Evolutionary conservation across 768 basidiomycete genomes (phyloP).

Genomic region (Rhizopogon roseolus): DNA sequence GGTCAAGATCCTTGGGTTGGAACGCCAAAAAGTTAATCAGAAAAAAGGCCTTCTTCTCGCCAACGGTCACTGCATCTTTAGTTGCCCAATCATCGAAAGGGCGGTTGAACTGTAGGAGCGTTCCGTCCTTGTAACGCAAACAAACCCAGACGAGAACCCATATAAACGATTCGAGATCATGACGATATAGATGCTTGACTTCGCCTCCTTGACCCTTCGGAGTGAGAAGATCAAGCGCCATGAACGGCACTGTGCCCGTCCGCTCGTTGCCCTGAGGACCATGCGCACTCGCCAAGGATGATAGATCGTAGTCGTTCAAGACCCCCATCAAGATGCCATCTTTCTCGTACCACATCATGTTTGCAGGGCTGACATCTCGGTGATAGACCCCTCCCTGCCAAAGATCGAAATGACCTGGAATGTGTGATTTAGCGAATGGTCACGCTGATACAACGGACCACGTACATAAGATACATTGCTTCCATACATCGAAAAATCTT

Average conservation of each 20-base stretch:
- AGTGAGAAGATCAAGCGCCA: slow-evolving; percentile 7
- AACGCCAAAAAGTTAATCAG: too few species aligned
- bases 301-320: slow-evolving; percentile 13
- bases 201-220: not conserved
- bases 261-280: not conserved
- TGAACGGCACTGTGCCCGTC: slow-evolving; percentile 13
- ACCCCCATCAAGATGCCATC: slow-evolving; percentile 4
- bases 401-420: not conserved
- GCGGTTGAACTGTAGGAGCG: too few species aligned
- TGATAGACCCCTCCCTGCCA: not conserved
- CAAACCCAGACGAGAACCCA: not conserved
- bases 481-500: not conserved
- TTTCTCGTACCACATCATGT: slow-evolving; percentile 9
- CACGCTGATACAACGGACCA: not conserved
- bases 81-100: too few species aligned
- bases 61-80: too few species aligned
- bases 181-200: not conserved
- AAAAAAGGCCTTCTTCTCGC: too few species aligned
- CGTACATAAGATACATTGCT: not conserved
- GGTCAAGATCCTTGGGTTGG: too few species aligned
- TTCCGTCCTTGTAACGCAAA: not conserved
- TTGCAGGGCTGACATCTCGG: slow-evolving; percentile 1
- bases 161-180: not conserved
- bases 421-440: not conserved
- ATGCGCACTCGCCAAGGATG: not conserved